phyloP scores from a whole-genome alignment of 306 rosid species.

The Casuarina equisetifolia region DNA sequence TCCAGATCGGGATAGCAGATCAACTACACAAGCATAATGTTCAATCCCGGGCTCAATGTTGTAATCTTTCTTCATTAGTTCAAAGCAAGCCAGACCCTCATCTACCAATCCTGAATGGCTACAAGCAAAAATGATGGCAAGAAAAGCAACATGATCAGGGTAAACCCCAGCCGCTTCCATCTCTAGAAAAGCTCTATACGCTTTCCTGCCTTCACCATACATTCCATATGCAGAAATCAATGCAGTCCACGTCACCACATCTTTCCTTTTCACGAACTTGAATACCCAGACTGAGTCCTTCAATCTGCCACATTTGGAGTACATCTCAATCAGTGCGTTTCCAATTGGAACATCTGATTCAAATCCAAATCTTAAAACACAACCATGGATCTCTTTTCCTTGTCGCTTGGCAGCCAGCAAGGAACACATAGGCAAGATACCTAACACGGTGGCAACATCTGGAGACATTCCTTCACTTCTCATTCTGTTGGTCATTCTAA shows the following conservation, averaged over 20 bases:
- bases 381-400: conserved; percentile 67
- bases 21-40: conserved; percentile 63
- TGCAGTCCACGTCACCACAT: conserved; percentile 64
- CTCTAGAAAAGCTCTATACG: conserved; percentile 48
- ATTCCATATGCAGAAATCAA: conserved; percentile 62
- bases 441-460: conserved; percentile 37
- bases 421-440: conserved; percentile 36
- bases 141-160: conserved; percentile 63
- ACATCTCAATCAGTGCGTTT: conserved; percentile 72
- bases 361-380: conserved; percentile 45
- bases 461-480: conserved; percentile 32
- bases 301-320: conserved; percentile 64
- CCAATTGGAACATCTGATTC: conserved; percentile 48
- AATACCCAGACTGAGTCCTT: conserved; percentile 47
- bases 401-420: conserved; percentile 27
- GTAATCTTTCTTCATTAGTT: conserved; percentile 56
- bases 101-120: conserved; percentile 73
- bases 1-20: conserved; percentile 65
- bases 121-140: conserved; percentile 56
- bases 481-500: conserved; percentile 26
- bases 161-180: conserved; percentile 45
- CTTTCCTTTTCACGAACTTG: conserved; percentile 46
- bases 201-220: conserved; percentile 63
- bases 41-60: conserved; percentile 53
- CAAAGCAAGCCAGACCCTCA: conserved; percentile 56